phyloP scores from a whole-genome alignment of 192 early-diverging fungal species.

The Rhizoclosmatium globosum region DNA sequence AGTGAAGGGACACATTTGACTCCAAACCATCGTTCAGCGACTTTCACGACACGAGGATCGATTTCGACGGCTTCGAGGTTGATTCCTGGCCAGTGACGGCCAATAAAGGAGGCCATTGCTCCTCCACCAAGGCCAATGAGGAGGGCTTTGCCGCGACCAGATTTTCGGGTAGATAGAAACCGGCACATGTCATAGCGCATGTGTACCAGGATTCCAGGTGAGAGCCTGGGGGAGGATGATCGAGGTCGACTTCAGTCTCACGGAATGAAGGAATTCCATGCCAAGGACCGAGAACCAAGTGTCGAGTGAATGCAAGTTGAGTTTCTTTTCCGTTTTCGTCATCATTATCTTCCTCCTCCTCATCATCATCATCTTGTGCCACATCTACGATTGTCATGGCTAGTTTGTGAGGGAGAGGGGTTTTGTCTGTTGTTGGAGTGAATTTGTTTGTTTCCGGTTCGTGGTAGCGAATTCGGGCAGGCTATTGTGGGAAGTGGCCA shows the following conservation, averaged over 20 bases:
- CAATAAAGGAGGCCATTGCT: constrained; percentile 33
- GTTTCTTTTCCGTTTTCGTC: constrained; percentile 17
- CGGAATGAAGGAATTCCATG: constrained; percentile 38
- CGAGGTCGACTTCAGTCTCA: constrained; percentile 39
- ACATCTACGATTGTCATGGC: constrained; percentile 42
- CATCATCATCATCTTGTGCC: constrained; percentile 41
- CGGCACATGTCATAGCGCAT: constrained; percentile 31
- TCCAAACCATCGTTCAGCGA: constrained; percentile 42
- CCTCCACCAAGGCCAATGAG: constrained; percentile 39
- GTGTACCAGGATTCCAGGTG: constrained; percentile 46
- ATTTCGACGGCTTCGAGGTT: constrained; percentile 35
- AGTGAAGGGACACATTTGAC: constrained; percentile 31
- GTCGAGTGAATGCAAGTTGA: constrained; percentile 30
- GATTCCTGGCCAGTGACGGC: constrained; percentile 34
- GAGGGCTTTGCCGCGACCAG: constrained; percentile 28
- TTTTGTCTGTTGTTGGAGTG: constrained; percentile 14
- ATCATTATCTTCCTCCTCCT: constrained; percentile 32
- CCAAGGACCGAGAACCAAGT: constrained; percentile 42
- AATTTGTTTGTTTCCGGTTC: constrained; percentile 34
- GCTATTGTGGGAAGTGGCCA: constrained; percentile 8
- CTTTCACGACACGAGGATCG: constrained; percentile 30
- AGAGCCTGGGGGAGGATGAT: constrained; percentile 35
- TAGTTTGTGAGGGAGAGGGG: constrained; percentile 37
- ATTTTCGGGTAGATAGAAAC: constrained; percentile 27
- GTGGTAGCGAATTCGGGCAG: constrained; percentile 40